These are phyloP conservation scores for Cantharellus anzutake DNA, from an alignment of 768 basidiomycete genomes.

Conservation along the genomic window DNA sequence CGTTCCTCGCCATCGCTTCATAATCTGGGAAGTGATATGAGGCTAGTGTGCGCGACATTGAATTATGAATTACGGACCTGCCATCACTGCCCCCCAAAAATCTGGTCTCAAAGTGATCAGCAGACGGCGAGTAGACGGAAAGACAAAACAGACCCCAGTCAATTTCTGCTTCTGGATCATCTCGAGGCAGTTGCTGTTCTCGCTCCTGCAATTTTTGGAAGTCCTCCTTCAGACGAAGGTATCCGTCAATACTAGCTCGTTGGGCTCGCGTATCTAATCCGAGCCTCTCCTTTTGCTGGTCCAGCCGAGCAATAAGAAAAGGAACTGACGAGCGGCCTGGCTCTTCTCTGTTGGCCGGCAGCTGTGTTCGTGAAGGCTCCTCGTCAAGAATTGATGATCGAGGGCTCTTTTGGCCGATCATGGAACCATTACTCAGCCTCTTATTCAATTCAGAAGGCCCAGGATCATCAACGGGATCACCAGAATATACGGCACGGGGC, in stretches of 20 bases:
- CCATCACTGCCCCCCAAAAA: constrained; percentile 92
- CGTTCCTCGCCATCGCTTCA: constrained; percentile 62
- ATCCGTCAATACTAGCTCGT: constrained; percentile 39
- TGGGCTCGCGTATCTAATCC: constrained; percentile 21
- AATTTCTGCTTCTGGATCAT: constrained; percentile 27
- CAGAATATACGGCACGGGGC: background rate
- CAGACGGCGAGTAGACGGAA: constrained; percentile 1
- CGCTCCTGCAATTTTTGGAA: constrained; percentile 48
- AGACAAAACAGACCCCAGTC: constrained; percentile 48
- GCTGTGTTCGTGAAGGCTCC: too few species aligned
- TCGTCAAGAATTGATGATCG: constrained; percentile 13
- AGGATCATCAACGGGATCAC: background rate
- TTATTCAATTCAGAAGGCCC: constrained; percentile 11
- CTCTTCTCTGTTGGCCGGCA: too few species aligned
- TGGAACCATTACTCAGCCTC: constrained; percentile 10
- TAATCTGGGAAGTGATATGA: constrained; percentile 38
- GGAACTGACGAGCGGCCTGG: constrained; percentile 16
- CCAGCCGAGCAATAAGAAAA: constrained; percentile 36
- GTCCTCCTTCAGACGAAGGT: constrained; percentile 56
- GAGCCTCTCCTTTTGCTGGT: constrained; percentile 26
- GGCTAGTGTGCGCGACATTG: background rate
- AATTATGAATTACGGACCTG: constrained; percentile 29
- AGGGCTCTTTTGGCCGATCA: constrained; percentile 11
- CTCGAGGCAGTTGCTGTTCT: constrained; percentile 16
- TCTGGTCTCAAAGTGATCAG: constrained; percentile 24